Base-by-base conservation (phyloP, 192 early-diverging fungal species). In the Kappamyces sp. region DNA sequence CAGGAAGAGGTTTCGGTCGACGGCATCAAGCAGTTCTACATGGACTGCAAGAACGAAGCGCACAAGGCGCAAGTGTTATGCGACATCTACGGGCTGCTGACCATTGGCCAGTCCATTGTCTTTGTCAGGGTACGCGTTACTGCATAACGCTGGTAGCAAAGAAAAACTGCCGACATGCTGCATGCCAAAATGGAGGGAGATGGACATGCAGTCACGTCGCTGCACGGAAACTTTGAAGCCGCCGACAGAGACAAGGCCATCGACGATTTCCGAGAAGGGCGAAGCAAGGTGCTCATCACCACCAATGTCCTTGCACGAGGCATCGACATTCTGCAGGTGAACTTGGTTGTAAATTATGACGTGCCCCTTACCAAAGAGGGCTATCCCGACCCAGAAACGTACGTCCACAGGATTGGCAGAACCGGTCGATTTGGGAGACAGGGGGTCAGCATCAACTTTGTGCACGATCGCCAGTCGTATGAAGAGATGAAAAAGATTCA, bases 281-380 rank as follows among this genome's bases (percentile, higher is more conserved):
- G 83, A 22, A 85, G 80, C 71, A 95, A 95, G 73, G 96, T 98
- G 0, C 72, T 98, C 50, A 91, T 98, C 51, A 91, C 93, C 4
- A 98, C 96, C 35, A 98, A 98, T 60, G 96, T 98, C 2, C 76
- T 99, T 59, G 84, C 96, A 1, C 91, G 96, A 39, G 96, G 96
- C 46, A 99, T 99, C 69, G 96, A 99, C 69, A 91, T 96, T 65
- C 78, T 86, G 12, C 91, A 94, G 71, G 92, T 98, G 55, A 90
- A 89, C 60, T 71, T 94, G 61, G 96, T 99, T 7, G 83, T 99
- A 66, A 99, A 99, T 78, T 96, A 88, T 52, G 96, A 99, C 62
- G 83, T 99, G 43, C 96, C 96, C 5, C 54, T 88, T 15, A 86
- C 88, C 33, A 72, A 63, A 32, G 60, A 70, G 12, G 67, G 66